Conservation (phyloP, 2,329 filamentous ascomycete genomes). For the Paramyrothecium sp. region DNA sequence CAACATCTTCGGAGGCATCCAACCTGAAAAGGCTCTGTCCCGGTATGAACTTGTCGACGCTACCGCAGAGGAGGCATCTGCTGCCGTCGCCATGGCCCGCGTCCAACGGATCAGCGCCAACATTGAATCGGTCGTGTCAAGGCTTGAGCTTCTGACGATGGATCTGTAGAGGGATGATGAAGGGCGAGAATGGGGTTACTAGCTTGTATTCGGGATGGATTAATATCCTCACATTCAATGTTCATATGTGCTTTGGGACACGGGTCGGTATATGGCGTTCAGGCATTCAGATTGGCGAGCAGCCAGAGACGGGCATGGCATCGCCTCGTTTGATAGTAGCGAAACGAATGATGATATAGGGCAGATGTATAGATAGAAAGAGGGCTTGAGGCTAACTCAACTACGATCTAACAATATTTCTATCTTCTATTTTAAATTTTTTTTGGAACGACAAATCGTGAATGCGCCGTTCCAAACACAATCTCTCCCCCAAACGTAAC, state of each 20-base stretch:
- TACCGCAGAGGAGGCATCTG: slow-evolving; percentile 44
- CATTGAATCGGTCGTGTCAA: slow-evolving; percentile 31
- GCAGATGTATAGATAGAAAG: not conserved
- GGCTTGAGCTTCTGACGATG: slow-evolving; percentile 35
- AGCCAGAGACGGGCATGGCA: not conserved
- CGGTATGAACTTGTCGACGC: slow-evolving; percentile 64
- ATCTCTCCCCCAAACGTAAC: no score
- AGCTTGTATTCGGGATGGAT: not conserved
- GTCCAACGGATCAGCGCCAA: slow-evolving; percentile 47
- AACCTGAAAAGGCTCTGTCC: slow-evolving; percentile 62
- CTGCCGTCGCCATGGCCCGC: slow-evolving; percentile 44
- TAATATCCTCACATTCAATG: not conserved
- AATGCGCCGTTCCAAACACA: no score
- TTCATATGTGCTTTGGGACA: not conserved
- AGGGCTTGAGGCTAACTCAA: not conserved
- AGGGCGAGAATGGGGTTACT: not conserved
- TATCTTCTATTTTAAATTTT: no score
- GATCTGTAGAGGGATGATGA: slow-evolving; percentile 22
- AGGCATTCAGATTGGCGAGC: not conserved
- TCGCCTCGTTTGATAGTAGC: not conserved
- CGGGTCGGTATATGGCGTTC: not conserved
- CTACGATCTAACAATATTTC: not conserved
- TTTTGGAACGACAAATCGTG: no score
- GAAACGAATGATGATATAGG: not conserved
- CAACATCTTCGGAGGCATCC: slow-evolving; percentile 52